Conservation (phyloP, 83 land plant species). For the Thuja plicata region DNA sequence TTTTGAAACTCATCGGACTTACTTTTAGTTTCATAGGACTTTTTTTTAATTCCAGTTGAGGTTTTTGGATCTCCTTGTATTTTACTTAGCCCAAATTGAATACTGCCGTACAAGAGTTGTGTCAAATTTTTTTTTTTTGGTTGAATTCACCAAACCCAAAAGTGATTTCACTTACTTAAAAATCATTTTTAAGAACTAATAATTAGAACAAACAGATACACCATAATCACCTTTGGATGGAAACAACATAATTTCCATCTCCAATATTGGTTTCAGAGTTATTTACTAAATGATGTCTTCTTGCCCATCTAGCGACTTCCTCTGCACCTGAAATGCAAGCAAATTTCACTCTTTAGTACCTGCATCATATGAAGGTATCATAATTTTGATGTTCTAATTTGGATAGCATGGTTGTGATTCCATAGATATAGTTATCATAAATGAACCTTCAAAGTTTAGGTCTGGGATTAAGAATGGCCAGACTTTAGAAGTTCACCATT, state of each 20-base stretch:
- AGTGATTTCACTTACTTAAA: not conserved
- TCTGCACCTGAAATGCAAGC: conserved; percentile 57
- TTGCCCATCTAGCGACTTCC: conserved; percentile 76
- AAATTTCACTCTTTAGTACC: too few relatives aligned
- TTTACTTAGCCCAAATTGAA: conserved; percentile 42
- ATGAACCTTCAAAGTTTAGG: too few relatives aligned
- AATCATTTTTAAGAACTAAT: not conserved
- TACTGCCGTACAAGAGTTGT: conserved; percentile 36
- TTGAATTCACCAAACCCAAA: not conserved
- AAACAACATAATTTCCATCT: conserved; percentile 61
- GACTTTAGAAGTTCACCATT: too few relatives aligned
- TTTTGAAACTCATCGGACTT: too few relatives aligned
- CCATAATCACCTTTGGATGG: conserved; percentile 64
- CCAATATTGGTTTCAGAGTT: conserved; percentile 30
- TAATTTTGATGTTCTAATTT: not conserved
- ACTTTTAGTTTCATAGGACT: too few relatives aligned
- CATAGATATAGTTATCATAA: too few relatives aligned
- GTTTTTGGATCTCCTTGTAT: too few relatives aligned
- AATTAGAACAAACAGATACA: too few relatives aligned
- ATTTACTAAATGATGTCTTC: conserved; percentile 71
- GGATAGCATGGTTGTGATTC: too few relatives aligned
- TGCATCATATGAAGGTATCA: too few relatives aligned
- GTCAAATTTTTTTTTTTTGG: not conserved
- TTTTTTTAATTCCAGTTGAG: too few relatives aligned
- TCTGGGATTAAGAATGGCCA: too few relatives aligned